Evolutionary conservation across 768 basidiomycete genomes (phyloP).

Genomic region (Pleurotus eryngii): DNA sequence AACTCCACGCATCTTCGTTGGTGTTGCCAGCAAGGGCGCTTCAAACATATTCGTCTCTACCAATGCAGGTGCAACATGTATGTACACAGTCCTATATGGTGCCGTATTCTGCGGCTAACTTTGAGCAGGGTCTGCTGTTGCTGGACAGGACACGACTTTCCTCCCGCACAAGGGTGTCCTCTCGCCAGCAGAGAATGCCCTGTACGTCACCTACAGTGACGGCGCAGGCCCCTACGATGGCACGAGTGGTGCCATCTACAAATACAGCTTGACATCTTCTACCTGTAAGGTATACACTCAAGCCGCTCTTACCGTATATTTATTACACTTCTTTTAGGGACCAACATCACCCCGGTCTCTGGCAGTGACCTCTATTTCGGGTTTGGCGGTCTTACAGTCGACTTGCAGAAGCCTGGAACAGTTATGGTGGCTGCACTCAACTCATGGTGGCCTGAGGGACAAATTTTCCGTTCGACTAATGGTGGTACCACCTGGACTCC

Average conservation of each 20-base stretch:
- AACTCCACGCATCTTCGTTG: constrained; percentile 65
- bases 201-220: constrained; percentile 62
- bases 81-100: constrained; percentile 11
- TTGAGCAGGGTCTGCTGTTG: constrained; percentile 50
- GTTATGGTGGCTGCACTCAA: constrained; percentile 69
- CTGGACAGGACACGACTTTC: constrained; percentile 55
- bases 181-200: constrained; percentile 49
- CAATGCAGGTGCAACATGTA: constrained; percentile 57
- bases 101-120: neutral
- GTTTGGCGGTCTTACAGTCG: constrained; percentile 60
- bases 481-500: constrained; percentile 34
- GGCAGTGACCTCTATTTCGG: constrained; percentile 60
- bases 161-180: constrained; percentile 67
- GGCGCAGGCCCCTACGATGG: constrained; percentile 68
- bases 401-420: constrained; percentile 57
- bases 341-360: constrained; percentile 59
- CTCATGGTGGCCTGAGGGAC: constrained; percentile 64
- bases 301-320: neutral
- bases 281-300: constrained; percentile 29
- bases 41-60: constrained; percentile 55
- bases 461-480: constrained; percentile 59
- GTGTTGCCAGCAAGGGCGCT: constrained; percentile 55
- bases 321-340: constrained; percentile 33
- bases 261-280: constrained; percentile 51
- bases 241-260: constrained; percentile 42